Evolutionary conservation across 177 flowering plant species (phyloP).

Genomic region (Tripterygium wilfordii): DNA sequence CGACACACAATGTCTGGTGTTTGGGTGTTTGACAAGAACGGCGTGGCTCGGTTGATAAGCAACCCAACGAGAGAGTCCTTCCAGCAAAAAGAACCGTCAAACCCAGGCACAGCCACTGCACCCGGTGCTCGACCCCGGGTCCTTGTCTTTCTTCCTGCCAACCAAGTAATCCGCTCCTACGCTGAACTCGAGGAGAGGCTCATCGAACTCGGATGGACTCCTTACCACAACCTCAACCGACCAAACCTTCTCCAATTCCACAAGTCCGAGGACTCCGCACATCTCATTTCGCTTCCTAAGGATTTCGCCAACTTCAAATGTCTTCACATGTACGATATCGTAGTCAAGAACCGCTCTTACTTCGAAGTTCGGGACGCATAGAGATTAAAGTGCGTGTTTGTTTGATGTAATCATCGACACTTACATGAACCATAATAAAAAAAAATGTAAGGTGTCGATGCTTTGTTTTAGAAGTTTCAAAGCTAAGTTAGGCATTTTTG

Average conservation of each 20-base stretch:
- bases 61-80: conserved; percentile 53
- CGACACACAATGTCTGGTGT: conserved; percentile 59
- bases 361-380: conserved; percentile 42
- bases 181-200: conserved; percentile 37
- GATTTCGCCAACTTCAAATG: conserved; percentile 34
- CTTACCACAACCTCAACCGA: conserved; percentile 21
- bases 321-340: conserved; percentile 50
- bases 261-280: conserved; percentile 24
- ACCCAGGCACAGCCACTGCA: conserved; percentile 39
- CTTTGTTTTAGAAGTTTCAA: too few species aligned
- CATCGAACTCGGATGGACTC: conserved; percentile 48
- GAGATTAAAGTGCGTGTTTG: neutral
- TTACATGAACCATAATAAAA: too few species aligned
- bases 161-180: conserved; percentile 44
- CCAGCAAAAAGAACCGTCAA: conserved; percentile 28
- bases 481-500: too few species aligned
- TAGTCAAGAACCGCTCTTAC: conserved; percentile 50
- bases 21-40: conserved; percentile 52
- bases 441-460: too few species aligned
- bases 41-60: conserved; percentile 35
- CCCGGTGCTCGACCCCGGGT: conserved; percentile 45
- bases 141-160: conserved; percentile 39
- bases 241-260: conserved; percentile 48
- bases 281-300: conserved; percentile 49
- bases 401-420: too few species aligned